phyloP scores from a whole-genome alignment of 164 flowering plant genomes.

The Dillenia turbinata region DNA sequence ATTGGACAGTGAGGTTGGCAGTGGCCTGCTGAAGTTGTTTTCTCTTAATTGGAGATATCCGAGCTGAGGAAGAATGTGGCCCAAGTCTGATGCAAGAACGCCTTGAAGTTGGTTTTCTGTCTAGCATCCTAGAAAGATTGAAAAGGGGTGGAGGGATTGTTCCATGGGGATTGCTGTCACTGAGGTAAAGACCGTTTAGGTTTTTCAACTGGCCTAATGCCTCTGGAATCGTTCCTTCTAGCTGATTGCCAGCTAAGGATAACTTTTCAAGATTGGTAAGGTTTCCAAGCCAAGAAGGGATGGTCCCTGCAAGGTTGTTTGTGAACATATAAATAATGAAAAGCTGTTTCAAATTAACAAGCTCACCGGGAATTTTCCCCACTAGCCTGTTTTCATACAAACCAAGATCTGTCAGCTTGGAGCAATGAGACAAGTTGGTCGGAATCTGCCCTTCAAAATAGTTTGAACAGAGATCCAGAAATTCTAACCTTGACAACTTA shows the following conservation, averaged over 20 bases:
- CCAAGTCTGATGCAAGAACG: too few relatives aligned
- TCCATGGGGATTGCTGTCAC: too few relatives aligned
- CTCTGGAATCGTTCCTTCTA: background rate
- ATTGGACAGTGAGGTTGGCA: background rate
- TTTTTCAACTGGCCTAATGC: background rate
- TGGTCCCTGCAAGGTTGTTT: background rate
- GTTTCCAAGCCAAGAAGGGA: background rate
- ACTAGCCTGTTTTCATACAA: background rate
- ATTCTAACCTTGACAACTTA: background rate
- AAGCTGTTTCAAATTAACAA: background rate
- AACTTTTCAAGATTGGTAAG: background rate
- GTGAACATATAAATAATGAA: background rate
- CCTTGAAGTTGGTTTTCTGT: too few relatives aligned
- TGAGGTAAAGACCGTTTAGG: background rate
- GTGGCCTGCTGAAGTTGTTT: background rate
- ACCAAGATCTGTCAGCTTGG: background rate
- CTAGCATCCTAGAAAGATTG: too few relatives aligned
- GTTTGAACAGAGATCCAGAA: constrained; percentile 2
- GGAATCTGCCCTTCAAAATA: constrained; percentile 8
- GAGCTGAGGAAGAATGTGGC: too few relatives aligned
- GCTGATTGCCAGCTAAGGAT: background rate
- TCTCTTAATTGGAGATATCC: background rate
- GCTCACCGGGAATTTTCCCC: background rate
- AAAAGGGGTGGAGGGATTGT: too few relatives aligned
- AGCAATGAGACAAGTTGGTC: background rate